These are phyloP conservation scores for Coemansia sp. DNA, from an alignment of 192 early-diverging fungal genomes.

Conservation along the genomic window DNA sequence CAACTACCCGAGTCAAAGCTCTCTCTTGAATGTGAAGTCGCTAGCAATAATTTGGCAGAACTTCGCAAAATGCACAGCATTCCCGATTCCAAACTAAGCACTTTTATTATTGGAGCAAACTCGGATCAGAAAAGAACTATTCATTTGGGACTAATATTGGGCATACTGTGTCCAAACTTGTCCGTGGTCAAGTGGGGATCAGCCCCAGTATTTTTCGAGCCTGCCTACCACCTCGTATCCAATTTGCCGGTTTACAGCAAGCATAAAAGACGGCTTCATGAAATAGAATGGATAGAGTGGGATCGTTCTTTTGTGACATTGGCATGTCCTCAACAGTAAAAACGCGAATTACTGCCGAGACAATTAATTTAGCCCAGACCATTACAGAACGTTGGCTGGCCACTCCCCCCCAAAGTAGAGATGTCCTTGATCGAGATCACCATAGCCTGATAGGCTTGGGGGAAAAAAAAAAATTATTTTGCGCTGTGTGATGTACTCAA, in stretches of 20 bases:
- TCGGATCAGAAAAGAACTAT: background rate
- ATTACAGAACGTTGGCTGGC: background rate
- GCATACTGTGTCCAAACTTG: background rate
- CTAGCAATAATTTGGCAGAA: background rate
- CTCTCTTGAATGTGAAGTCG: background rate
- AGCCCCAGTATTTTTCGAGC: background rate
- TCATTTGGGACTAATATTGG: background rate
- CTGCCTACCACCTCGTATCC: background rate
- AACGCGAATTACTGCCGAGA: background rate
- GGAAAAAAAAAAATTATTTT: background rate
- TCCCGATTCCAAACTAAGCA: background rate
- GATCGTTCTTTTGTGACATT: background rate
- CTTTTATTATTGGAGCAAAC: background rate
- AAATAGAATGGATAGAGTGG: background rate
- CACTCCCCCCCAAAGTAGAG: background rate
- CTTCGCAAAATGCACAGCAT: background rate
- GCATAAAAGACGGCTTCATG: background rate
- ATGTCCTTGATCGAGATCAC: background rate
- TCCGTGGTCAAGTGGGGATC: background rate
- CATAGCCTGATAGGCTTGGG: constrained; percentile 4
- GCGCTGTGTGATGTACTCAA: background rate
- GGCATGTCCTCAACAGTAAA: background rate
- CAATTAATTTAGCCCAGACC: background rate
- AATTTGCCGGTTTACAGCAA: background rate
- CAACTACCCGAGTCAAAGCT: background rate